Percentiles rank a stretch among this genome's conserved stretches.
These are phyloP conservation scores for Phialophora tarda DNA, from an alignment of 2,329 filamentous ascomycete genomes.

Conservation along the genomic window DNA sequence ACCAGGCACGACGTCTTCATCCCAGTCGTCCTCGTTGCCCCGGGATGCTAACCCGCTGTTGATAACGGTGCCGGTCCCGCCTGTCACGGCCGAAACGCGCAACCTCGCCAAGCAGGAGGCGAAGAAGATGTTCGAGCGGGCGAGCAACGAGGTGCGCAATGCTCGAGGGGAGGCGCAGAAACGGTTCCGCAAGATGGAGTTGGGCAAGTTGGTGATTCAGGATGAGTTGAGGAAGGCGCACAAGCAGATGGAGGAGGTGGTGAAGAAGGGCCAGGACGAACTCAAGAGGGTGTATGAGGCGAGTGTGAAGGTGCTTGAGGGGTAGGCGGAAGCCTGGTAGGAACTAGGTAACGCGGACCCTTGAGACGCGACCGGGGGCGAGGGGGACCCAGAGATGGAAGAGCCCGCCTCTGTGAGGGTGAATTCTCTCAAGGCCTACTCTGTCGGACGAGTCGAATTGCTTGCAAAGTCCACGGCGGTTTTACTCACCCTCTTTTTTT, in stretches of 20 bases:
- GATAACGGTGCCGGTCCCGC: conserved; percentile 54
- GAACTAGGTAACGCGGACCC: background rate
- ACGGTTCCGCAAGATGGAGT: conserved; percentile 51
- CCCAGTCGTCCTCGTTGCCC: conserved; percentile 21
- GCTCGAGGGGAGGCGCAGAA: conserved; percentile 54
- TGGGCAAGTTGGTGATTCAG: conserved; percentile 51
- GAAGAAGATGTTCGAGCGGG: conserved; percentile 52
- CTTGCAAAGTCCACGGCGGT: background rate
- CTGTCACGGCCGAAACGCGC: conserved; percentile 54
- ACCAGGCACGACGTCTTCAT: conserved; percentile 13
- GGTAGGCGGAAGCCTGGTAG: background rate
- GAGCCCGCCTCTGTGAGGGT: background rate
- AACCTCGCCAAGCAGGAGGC: conserved; percentile 49
- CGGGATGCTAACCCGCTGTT: conserved; percentile 49
- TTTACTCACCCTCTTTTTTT: background rate
- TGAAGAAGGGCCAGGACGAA: conserved; percentile 54
- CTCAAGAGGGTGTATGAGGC: conserved; percentile 53
- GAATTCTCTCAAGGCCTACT: background rate
- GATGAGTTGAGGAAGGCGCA: conserved; percentile 55
- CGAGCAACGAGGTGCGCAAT: conserved; percentile 48
- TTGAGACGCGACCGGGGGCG: background rate
- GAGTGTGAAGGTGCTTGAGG: conserved; percentile 42
- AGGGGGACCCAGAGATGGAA: background rate
- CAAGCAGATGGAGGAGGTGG: conserved; percentile 55
- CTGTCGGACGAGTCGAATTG: background rate